Base-by-base conservation (phyloP, 768 basidiomycete genomes). In the Candolleomyces efflorescens region DNA sequence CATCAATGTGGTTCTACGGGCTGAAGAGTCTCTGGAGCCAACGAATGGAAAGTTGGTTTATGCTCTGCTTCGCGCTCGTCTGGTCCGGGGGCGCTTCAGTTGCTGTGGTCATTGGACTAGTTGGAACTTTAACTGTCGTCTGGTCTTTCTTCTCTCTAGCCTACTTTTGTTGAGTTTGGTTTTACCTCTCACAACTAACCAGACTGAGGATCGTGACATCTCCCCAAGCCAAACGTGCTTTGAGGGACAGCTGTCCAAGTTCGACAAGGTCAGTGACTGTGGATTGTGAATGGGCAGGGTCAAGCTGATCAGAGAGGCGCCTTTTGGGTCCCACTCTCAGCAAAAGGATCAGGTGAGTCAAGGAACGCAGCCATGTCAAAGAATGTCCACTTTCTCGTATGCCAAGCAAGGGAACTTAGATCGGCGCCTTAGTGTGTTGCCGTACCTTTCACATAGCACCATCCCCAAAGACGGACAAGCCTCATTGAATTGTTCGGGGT, bases 281-380 rank as follows among this genome's bases (percentile, higher is more conserved):
- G 32, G 24, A 32, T n/a, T n/a, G n/a, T n/a, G n/a, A n/a, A n/a
- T 13, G 17, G 4, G 49, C 17, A 26, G 23, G 15, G 11, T 20
- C 24, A 5, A 11, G 6, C 47, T 26, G 20, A 48, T 17, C 17
- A 5, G 3, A 13, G n/a, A 3, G 3, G n/a, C n/a, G 37, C 88
- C 78, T 87, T 90, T 58, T 86, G 87, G 64, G 82, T 77, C 57
- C 90, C 87, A 74, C 91, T 90, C 69, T 90, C 89, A n/a, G n/a
- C 89, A 65, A 87, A 86, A 66, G 83, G 85, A 15, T 89, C 87
- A 12, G 89, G 88, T 57, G 80, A 82, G 67, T 75, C 18, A 86
- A 86, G 77, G 90, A 92, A 68, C n/a, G n/a, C n/a, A n/a, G n/a
- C n/a, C 90, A 92, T 65, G 92, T 86, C 67, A 77, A 74, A 91